A percentile compares a stretch with the other conserved stretches of the same genome.
Conservation (phyloP, 257 asterid species). For the Verbascum thapsus region DNA sequence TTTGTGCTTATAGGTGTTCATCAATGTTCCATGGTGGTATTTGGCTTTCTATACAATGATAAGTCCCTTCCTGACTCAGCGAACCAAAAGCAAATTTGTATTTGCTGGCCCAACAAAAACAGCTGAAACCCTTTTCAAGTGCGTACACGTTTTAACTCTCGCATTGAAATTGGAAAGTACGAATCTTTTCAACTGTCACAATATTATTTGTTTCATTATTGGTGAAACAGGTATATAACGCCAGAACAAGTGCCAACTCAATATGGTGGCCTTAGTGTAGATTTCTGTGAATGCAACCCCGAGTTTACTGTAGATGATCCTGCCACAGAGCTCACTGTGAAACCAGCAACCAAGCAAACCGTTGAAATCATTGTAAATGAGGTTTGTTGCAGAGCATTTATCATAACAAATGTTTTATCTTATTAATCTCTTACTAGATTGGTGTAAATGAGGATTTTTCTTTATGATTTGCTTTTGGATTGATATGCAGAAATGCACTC, state of each 20-base stretch:
- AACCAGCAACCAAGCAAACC: constrained; percentile 84
- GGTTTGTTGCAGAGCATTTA: constrained; percentile 42
- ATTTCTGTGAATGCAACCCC: constrained; percentile 87
- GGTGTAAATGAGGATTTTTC: no score
- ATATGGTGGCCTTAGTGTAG: constrained; percentile 88
- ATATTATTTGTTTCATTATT: constrained; percentile 27
- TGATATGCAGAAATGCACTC: constrained; percentile 61
- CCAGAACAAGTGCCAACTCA: constrained; percentile 88
- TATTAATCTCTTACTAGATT: no score
- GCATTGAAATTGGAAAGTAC: background rate
- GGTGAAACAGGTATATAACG: constrained; percentile 57
- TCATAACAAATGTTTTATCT: background rate
- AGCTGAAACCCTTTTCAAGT: constrained; percentile 87
- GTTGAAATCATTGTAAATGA: constrained; percentile 87
- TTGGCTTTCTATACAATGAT: constrained; percentile 84
- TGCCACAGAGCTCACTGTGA: constrained; percentile 66
- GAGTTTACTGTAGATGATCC: constrained; percentile 82
- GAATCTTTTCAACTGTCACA: background rate
- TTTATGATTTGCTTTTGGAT: no score
- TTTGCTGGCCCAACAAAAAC: constrained; percentile 77
- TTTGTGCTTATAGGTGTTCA: constrained; percentile 61
- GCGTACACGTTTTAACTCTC: constrained; percentile 19
- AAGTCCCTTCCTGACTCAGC: constrained; percentile 85
- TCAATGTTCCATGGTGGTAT: constrained; percentile 99
- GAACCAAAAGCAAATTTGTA: constrained; percentile 89